These are phyloP conservation scores for Trichoderma simmonsii DNA, from an alignment of 2,329 filamentous ascomycete genomes.

Conservation along the genomic window DNA sequence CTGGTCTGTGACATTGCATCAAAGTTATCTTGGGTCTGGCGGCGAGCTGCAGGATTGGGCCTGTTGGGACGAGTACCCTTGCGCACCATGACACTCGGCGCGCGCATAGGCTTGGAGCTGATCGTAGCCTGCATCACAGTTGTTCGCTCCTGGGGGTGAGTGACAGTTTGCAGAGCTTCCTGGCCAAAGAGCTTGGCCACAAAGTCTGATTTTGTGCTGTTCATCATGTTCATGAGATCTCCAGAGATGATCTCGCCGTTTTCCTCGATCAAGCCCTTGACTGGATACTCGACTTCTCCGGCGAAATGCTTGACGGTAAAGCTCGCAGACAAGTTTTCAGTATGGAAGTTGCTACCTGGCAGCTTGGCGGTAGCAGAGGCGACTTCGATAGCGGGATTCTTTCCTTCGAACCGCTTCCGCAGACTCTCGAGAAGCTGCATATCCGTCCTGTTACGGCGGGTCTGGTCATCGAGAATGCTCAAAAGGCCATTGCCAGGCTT, in stretches of 20 bases:
- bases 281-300: conserved; percentile 90
- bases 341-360: conserved; percentile 85
- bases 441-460: conserved; percentile 81
- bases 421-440: conserved; percentile 87
- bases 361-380: conserved; percentile 70
- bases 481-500: conserved; percentile 91
- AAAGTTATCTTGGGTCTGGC: conserved; percentile 41
- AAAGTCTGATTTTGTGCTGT: conserved; percentile 82
- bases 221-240: conserved; percentile 92
- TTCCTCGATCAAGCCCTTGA: conserved; percentile 84
- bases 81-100: conserved; percentile 86
- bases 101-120: conserved; percentile 88
- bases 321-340: conserved; percentile 72
- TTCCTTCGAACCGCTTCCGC: conserved; percentile 89
- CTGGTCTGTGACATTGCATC: conserved; percentile 49
- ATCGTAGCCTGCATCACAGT: conserved; percentile 96
- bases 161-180: conserved; percentile 84
- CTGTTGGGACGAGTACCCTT: conserved; percentile 53
- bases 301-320: conserved; percentile 96
- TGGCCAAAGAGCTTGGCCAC: conserved; percentile 92
- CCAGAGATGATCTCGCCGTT: conserved; percentile 95
- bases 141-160: conserved; percentile 86
- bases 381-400: conserved; percentile 85
- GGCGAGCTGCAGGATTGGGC: conserved; percentile 33
- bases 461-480: conserved; percentile 95